Percentiles rank a stretch among this genome's conserved stretches.
These are phyloP conservation scores for Penicillium tannophilum DNA, from an alignment of 495 filamentous ascomycete genomes.

Conservation along the genomic window DNA sequence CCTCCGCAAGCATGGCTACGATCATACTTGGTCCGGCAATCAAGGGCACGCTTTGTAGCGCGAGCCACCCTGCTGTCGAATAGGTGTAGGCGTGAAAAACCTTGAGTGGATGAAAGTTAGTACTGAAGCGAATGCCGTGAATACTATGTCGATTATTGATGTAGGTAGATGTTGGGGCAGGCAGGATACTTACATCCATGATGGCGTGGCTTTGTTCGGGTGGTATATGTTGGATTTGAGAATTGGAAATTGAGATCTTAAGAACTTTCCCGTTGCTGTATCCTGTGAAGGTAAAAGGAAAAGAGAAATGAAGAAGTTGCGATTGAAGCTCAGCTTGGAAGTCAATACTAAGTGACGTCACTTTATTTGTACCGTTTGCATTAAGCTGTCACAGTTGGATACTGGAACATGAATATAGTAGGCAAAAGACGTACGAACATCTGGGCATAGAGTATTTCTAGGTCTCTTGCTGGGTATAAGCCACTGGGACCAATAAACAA, in stretches of 20 bases:
- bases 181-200: slow-evolving; percentile 21
- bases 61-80: slow-evolving; percentile 66
- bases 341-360: slow-evolving; percentile 20
- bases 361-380: slow-evolving; percentile 16
- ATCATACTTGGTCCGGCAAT: slow-evolving; percentile 68
- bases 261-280: not conserved
- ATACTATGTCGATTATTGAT: not conserved
- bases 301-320: too few relatives aligned
- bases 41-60: slow-evolving; percentile 65
- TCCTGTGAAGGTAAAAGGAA: too few relatives aligned
- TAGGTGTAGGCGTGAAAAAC: slow-evolving; percentile 69
- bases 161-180: not conserved
- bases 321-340: not conserved
- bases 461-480: not conserved
- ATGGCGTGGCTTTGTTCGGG: not conserved
- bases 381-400: not conserved
- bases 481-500: too few relatives aligned
- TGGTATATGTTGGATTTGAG: not conserved
- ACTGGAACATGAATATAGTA: too few relatives aligned
- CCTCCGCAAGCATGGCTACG: slow-evolving; percentile 59
- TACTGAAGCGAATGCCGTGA: not conserved
- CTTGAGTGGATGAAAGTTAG: slow-evolving; percentile 32
- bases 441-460: too few relatives aligned
- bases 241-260: not conserved
- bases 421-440: too few relatives aligned